Evolutionary conservation across 179 eudicot genomes (phyloP), one percentile per base, ranked within the genome.

Genomic region (Beta macrorhiza): DNA sequence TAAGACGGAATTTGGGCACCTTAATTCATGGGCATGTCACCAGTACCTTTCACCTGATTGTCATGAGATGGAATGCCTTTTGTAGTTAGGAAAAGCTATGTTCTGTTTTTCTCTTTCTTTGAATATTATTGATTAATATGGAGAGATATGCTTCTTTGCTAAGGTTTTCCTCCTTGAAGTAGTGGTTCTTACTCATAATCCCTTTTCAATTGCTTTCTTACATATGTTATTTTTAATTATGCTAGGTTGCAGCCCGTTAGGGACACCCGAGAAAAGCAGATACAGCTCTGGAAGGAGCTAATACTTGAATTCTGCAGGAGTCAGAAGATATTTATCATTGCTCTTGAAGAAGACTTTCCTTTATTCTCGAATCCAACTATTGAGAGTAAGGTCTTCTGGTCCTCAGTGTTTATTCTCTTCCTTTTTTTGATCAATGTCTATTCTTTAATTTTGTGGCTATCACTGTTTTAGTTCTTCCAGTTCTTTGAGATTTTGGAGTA

Each of bases 201-300:
- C 32, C n/a, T 52, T 76, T 13, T 16, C 52, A 29, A 71, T 53
- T 64, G 58, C 67, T 62, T 72, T 72, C 4, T 64, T 13, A 47
- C 29, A 64, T 22, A 20, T 64, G 14, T 16, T 6, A 29, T 29
- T 37, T 69, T 78, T 57, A 73, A 44, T 10, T n/a, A 2, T 79
- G 29, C 61, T 64, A 93, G 98, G 78, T 90, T 96, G 91, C 97
- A 94, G 92, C 97, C 98, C 77, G 96, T 96, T 55, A 92, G 89
- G 87, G 99, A 96, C 85, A 90, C 98, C 3, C 82, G 98, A 79
- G 99, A 96, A 85, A 96, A 92, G 85, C 99, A 95, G 88, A 83
- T 90, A 81, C 97, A 92, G 80, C 94, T 96, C 13, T 95, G 99
- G 99, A 96, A 96, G 90, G 97, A 92, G 84, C 91, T 96, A 78